Evolutionary conservation across 2,329 filamentous ascomycete species (phyloP).

Genomic region (Neonectria punicea): DNA sequence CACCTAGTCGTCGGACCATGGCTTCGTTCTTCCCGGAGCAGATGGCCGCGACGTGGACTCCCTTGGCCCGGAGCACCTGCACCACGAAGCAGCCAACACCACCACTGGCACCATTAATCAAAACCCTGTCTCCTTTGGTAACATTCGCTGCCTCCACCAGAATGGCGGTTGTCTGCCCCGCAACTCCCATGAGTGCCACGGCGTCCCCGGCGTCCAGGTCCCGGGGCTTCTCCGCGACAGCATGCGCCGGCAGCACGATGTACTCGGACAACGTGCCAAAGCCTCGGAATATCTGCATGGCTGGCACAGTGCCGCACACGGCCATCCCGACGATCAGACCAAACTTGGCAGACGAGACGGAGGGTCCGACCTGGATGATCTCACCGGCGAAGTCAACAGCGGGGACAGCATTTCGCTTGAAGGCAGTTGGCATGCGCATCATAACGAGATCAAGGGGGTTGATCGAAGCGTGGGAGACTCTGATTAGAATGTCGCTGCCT

Average conservation of each 20-base stretch:
- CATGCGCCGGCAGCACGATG: constrained; percentile 45
- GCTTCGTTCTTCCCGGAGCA: constrained; percentile 38
- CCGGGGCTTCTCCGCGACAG: constrained; percentile 44
- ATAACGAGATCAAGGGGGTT: constrained; percentile 15
- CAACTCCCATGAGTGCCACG: neutral
- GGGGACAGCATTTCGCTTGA: neutral
- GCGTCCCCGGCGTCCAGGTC: neutral
- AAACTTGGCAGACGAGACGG: neutral
- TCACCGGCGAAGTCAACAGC: neutral
- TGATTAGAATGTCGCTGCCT: constrained; percentile 2
- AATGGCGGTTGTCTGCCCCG: neutral
- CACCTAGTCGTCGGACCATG: constrained; percentile 37
- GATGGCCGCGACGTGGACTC: constrained; percentile 36
- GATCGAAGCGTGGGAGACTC: constrained; percentile 1
- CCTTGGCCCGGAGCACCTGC: constrained; percentile 35
- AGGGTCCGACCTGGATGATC: neutral
- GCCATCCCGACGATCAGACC: neutral
- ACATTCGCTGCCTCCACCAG: neutral
- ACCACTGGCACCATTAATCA: neutral
- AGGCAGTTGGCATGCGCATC: neutral
- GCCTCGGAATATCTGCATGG: constrained; percentile 29
- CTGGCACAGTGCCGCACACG: constrained; percentile 10
- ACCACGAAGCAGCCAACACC: constrained; percentile 9
- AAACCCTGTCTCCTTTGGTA: constrained; percentile 10
- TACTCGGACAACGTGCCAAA: constrained; percentile 50